phyloP scores from a whole-genome alignment of 352 stramenopile genomes.

The Phytopythium ostracodes region DNA sequence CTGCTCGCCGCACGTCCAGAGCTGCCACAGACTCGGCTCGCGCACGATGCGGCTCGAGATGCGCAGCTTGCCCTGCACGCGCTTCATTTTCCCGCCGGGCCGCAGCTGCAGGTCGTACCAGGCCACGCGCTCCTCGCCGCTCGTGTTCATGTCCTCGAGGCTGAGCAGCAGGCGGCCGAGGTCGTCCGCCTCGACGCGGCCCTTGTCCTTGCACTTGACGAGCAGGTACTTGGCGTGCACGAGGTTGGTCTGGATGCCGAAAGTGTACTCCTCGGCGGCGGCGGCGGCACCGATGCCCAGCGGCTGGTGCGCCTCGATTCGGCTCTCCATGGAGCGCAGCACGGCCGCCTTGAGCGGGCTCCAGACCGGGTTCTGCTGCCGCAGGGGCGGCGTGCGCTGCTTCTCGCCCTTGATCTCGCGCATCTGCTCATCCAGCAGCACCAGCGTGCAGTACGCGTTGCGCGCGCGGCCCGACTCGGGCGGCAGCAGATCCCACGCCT shows the following conservation, averaged over 20 bases:
- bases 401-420: slow-evolving; percentile 87
- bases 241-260: slow-evolving; percentile 77
- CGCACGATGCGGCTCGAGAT: slow-evolving; percentile 84
- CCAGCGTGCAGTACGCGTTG: slow-evolving; percentile 81
- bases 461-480: slow-evolving; percentile 47
- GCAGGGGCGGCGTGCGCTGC: slow-evolving; percentile 69
- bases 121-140: slow-evolving; percentile 70
- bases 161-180: slow-evolving; percentile 73
- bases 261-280: slow-evolving; percentile 83
- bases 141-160: slow-evolving; percentile 82
- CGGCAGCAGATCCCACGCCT: slow-evolving; percentile 66
- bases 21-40: slow-evolving; percentile 78
- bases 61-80: slow-evolving; percentile 75
- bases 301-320: slow-evolving; percentile 78
- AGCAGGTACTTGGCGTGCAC: slow-evolving; percentile 75
- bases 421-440: slow-evolving; percentile 81
- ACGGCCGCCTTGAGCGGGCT: slow-evolving; percentile 80
- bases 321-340: slow-evolving; percentile 73
- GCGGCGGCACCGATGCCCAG: slow-evolving; percentile 79
- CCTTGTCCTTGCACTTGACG: slow-evolving; percentile 88
- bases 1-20: slow-evolving; percentile 82
- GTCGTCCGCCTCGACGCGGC: slow-evolving; percentile 78
- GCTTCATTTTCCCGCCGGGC: slow-evolving; percentile 80
- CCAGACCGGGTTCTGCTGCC: slow-evolving; percentile 66
- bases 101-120: slow-evolving; percentile 86